Conservation (phyloP, 2,329 filamentous ascomycete genomes). For the Harringtonia lauricola region DNA sequence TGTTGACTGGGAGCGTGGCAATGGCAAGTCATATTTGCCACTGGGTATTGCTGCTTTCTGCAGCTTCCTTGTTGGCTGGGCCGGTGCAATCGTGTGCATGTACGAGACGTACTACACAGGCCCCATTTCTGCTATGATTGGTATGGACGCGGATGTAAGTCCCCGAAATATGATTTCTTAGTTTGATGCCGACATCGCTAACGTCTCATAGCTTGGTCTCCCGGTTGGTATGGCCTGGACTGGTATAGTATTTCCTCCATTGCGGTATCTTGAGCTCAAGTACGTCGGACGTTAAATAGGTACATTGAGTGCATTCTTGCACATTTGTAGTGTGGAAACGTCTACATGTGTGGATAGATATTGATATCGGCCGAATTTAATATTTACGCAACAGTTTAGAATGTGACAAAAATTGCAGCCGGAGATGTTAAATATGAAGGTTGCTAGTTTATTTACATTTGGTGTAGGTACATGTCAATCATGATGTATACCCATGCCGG, state of each 20-base stretch:
- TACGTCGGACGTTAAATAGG: constrained; percentile 3
- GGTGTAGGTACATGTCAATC: too few relatives aligned
- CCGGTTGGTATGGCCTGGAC: constrained; percentile 15
- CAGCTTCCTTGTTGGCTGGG: constrained; percentile 55
- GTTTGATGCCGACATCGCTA: background rate
- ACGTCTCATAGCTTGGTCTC: constrained; percentile 12
- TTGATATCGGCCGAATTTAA: too few relatives aligned
- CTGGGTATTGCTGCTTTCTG: constrained; percentile 49
- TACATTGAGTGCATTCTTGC: too few relatives aligned
- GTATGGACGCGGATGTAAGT: constrained; percentile 11
- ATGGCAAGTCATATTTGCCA: constrained; percentile 46
- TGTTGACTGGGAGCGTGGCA: constrained; percentile 53
- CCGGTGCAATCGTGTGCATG: constrained; percentile 55
- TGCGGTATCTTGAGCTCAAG: constrained; percentile 15
- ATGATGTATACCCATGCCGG: too few relatives aligned
- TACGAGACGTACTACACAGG: constrained; percentile 60
- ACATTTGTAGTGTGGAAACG: too few relatives aligned
- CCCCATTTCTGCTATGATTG: constrained; percentile 24
- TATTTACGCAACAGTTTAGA: too few relatives aligned
- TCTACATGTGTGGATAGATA: too few relatives aligned
- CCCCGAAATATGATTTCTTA: too few relatives aligned
- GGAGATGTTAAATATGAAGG: too few relatives aligned
- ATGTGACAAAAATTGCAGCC: too few relatives aligned
- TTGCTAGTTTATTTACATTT: too few relatives aligned
- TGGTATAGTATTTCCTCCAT: constrained; percentile 13